Conservation (phyloP, 768 basidiomycete species). For the Leccinum barrowsii region DNA sequence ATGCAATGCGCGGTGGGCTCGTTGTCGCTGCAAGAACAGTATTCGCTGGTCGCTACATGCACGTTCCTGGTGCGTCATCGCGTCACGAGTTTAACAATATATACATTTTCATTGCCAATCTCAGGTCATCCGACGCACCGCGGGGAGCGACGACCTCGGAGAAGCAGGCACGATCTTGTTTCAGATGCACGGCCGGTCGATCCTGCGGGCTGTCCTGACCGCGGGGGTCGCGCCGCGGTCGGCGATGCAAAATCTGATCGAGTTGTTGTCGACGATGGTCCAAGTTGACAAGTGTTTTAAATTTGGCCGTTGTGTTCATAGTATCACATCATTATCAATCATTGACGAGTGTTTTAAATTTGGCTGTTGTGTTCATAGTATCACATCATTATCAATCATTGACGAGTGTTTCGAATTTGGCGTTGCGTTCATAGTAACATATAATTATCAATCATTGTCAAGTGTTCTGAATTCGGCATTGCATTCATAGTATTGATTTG, state of each 20-base stretch:
- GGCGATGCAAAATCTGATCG: slow-evolving; percentile 78
- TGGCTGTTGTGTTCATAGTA: too few species aligned
- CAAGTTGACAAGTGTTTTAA: slow-evolving; percentile 28
- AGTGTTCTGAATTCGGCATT: too few species aligned
- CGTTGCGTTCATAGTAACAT: too few species aligned
- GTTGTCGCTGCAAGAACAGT: slow-evolving; percentile 75
- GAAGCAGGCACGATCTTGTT: slow-evolving; percentile 52
- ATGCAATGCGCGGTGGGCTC: slow-evolving; percentile 67
- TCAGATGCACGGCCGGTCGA: slow-evolving; percentile 52
- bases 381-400: too few species aligned
- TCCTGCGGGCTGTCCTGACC: slow-evolving; percentile 69
- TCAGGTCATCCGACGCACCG: slow-evolving; percentile 67
- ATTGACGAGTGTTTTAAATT: too few species aligned
- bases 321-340: too few species aligned
- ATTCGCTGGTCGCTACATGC: slow-evolving; percentile 78
- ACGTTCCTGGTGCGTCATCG: slow-evolving; percentile 67
- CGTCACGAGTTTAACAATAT: not conserved
- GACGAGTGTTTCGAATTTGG: too few species aligned
- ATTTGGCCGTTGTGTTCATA: too few species aligned
- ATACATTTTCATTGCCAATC: not conserved
- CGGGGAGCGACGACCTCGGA: slow-evolving; percentile 57
- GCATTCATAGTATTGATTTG: too few species aligned
- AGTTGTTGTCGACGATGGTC: slow-evolving; percentile 66
- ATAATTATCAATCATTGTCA: too few species aligned
- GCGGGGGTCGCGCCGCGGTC: slow-evolving; percentile 84